Base-by-base conservation (phyloP, 805 yeast genomes). In the Lipomyces yamanashiensis region DNA sequence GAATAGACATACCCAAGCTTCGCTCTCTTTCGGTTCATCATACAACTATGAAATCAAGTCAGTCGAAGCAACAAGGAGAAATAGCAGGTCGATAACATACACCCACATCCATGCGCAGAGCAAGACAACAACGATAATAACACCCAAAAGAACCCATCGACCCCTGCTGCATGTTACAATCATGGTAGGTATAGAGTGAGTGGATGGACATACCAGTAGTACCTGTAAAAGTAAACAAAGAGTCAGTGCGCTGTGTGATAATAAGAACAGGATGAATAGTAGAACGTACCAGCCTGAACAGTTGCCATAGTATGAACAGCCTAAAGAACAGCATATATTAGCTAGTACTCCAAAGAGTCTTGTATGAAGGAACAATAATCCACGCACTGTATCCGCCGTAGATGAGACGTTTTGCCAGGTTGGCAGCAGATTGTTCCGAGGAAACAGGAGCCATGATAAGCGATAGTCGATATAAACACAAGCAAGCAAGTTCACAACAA, bases 111-210 rank as follows among this genome's bases (percentile, higher is more conserved):
- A 60, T 19, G 56, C n/a, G 33, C 17, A 17, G 15, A 63, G 15
- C 7, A 60, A 12, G 12, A 36, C 53, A 13, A 37, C 63, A 8
- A 49, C 56, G n/a, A 63, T 7, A 43, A 63, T 13, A 23, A 56
- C 64, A 13, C 64, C 67, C 23, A 63, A 41, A 7, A 63, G 55
- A 1, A 63, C 63, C 67, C 67, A 63, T 45, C 67, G 57, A 10
- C 67, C 67, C 67, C 67, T 59, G 19, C 19, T 21, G 13, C 23
- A 44, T 17, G 47, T 28, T 2, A 23, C 15, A 9, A 7, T 7
- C 21, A 15, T 36, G n/a, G 13, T 28, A 15, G 2, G 17, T 21
- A 17, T 39, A 21, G 7, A 37, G 21, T 36, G 13, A 39, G 12
- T n/a, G n/a, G 19, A 36, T 17, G 23, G 15, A 43, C 66, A 41